A percentile compares a stretch with the other conserved stretches of the same genome.
phyloP scores from a whole-genome alignment of 2,329 filamentous ascomycete genomes.

The Cordyceps javanica region DNA sequence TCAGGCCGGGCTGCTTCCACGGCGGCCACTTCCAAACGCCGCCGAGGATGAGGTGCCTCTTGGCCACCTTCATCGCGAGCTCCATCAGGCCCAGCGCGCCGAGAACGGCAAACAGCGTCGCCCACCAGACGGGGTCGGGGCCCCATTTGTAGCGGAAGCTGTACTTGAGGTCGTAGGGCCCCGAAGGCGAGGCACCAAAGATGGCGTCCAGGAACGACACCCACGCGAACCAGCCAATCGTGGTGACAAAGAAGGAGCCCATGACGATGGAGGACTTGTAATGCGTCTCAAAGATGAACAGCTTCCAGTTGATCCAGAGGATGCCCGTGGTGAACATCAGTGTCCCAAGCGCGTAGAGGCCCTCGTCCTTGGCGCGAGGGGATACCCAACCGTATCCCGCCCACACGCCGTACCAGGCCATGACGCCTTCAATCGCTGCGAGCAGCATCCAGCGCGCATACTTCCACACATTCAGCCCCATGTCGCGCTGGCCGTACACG shows the following conservation, averaged over 20 bases:
- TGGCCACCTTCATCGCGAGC: constrained; percentile 47
- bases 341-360: constrained; percentile 67
- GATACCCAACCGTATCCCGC: constrained; percentile 42
- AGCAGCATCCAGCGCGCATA: constrained; percentile 76
- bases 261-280: constrained; percentile 63
- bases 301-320: constrained; percentile 67
- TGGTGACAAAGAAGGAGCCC: constrained; percentile 51
- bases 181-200: constrained; percentile 46
- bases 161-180: constrained; percentile 59
- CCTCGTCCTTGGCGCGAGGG: constrained; percentile 54
- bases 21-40: constrained; percentile 43
- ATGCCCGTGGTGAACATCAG: constrained; percentile 67
- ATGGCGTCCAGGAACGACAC: constrained; percentile 61
- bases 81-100: constrained; percentile 58
- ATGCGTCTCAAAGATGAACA: constrained; percentile 74
- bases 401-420: constrained; percentile 64
- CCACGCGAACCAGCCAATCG: constrained; percentile 66
- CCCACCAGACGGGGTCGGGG: constrained; percentile 67
- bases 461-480: constrained; percentile 66
- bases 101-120: constrained; percentile 59
- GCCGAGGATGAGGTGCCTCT: constrained; percentile 39
- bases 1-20: constrained; percentile 30
- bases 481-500: constrained; percentile 66
- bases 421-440: constrained; percentile 64
- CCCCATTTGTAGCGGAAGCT: constrained; percentile 65